A percentile compares a stretch with the other conserved stretches of the same genome.
These are phyloP conservation scores for Xylaria hypoxylon DNA, from an alignment of 2,329 filamentous ascomycete species.

Conservation along the genomic window DNA sequence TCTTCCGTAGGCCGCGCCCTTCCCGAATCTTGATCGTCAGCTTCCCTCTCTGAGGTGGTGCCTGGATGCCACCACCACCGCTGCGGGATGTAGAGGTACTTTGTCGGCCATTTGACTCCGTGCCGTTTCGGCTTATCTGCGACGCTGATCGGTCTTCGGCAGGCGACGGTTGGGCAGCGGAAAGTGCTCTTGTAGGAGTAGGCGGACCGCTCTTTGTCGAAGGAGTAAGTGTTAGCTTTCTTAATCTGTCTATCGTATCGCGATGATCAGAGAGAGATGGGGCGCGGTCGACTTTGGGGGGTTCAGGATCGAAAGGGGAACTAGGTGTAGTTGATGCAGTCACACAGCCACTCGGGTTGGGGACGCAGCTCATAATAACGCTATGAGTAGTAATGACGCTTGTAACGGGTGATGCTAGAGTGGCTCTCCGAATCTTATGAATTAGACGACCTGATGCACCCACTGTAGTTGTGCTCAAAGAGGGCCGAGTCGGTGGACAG, in stretches of 20 bases:
- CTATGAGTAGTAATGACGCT: conserved; percentile 71
- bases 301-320: conserved; percentile 61
- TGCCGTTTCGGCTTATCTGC: conserved; percentile 53
- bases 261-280: conserved; percentile 61
- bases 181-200: conserved; percentile 89
- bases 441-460: conserved; percentile 58
- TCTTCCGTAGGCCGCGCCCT: conserved; percentile 82
- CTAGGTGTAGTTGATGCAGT: conserved; percentile 64
- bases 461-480: conserved; percentile 54
- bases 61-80: conserved; percentile 67
- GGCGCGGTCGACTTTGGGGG: conserved; percentile 52
- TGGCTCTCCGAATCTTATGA: conserved; percentile 57
- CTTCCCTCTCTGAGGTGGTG: conserved; percentile 83
- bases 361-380: conserved; percentile 76
- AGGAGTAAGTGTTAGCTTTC: conserved; percentile 88
- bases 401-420: conserved; percentile 69
- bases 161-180: conserved; percentile 67
- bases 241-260: conserved; percentile 75
- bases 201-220: conserved; percentile 90
- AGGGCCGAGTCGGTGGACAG: conserved; percentile 52
- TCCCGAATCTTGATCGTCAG: conserved; percentile 90
- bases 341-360: conserved; percentile 70
- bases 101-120: conserved; percentile 63
- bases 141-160: conserved; percentile 52
- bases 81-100: conserved; percentile 61